Evolutionary conservation across 164 flowering plant genomes (phyloP).

Genomic region (Piper longum): DNA sequence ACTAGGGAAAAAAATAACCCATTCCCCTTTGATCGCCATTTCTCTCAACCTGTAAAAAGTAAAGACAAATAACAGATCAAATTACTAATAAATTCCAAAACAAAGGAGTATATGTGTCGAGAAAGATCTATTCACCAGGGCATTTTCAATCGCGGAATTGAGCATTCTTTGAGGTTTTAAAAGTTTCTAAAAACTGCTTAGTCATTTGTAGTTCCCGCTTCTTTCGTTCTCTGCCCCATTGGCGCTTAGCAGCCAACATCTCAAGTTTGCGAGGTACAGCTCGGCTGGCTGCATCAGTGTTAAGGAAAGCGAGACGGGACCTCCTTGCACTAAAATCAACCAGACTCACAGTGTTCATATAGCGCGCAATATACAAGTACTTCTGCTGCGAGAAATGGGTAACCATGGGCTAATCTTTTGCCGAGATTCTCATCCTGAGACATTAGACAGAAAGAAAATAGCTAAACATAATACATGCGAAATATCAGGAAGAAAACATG

Average conservation of each 20-base stretch:
- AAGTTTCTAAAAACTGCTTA: slow-evolving; percentile 59
- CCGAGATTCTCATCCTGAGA: slow-evolving; percentile 77
- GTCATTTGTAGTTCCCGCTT: slow-evolving; percentile 46
- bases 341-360: slow-evolving; percentile 89
- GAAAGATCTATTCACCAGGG: background rate
- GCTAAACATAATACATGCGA: background rate
- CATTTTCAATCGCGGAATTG: slow-evolving; percentile 90
- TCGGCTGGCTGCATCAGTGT: slow-evolving; percentile 80
- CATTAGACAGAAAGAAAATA: slow-evolving; percentile 1
- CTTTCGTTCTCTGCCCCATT: slow-evolving; percentile 71
- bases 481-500: background rate
- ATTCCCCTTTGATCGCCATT: no score
- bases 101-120: background rate
- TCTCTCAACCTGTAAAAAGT: no score
- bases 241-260: slow-evolving; percentile 66
- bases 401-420: slow-evolving; percentile 93
- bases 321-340: slow-evolving; percentile 92
- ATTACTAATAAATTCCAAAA: no score
- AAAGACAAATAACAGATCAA: no score
- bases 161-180: slow-evolving; percentile 92
- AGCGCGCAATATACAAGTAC: slow-evolving; percentile 87
- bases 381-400: slow-evolving; percentile 91
- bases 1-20: no score
- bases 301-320: slow-evolving; percentile 84
- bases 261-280: slow-evolving; percentile 75